Evolutionary conservation across 257 asterid species (phyloP), one percentile per base, ranked within the genome.

Genomic region (Thymus quinquecostatus): DNA sequence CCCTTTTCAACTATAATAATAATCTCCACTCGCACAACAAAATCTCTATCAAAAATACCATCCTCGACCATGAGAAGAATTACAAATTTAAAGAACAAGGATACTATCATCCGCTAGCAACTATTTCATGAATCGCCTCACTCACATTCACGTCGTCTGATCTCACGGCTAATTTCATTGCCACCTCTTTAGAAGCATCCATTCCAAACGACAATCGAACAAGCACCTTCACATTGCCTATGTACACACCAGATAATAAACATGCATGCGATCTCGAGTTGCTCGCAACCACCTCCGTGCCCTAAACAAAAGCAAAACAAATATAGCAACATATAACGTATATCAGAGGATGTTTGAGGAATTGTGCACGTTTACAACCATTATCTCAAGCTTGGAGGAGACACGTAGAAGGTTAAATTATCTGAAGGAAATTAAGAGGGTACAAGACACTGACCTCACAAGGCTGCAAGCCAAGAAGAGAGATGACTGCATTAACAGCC

Each of bases 401-500:
- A 57, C n/a, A 58, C 6, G 7, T 14, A 14, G 4, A 38, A 27
- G 6, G 36, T 3, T 38, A 66, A 55, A 38, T 34, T 54, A 27
- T 54, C 10, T 5, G 36, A 30, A 29, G 12, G 61, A 43, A 69
- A 33, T 21, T 57, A 50, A 33, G 9, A 61, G 32, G 36, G 12
- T 40, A 14, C 3, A 54, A 75, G 73, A 69, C 32, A 80, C 95
- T 68, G 34, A 95, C 99, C 98, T 95, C 99, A 67, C 98, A 95
- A 64, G 99, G 97, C 77, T 92, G 99, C 96, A 95, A 68, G 84
- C 98, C 99, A 48, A 95, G 96, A 83, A 95, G 98, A 70, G 40
- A 82, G 71, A 87, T 90, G 77, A 95, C 99, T 36, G 96, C 90
- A 80, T 61, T 90, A 29, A 95, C 97, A 73, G 98, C 96, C 82